phyloP scores from a whole-genome alignment of 2,329 filamentous ascomycete genomes.

The Magnaporthiopsis poae region DNA sequence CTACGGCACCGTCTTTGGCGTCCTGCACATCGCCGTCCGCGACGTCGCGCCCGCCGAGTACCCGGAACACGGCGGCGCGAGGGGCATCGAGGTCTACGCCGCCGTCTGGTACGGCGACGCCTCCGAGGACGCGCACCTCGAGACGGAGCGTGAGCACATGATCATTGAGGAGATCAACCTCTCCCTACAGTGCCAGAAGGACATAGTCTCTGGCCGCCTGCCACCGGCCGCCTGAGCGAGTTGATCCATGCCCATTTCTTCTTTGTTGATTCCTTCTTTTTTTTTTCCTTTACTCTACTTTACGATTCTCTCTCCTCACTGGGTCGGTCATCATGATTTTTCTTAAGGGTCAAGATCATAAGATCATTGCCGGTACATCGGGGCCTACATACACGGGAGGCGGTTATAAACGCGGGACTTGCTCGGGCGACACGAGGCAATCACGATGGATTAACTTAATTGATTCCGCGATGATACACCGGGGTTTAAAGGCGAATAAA shows the following conservation, averaged over 20 bases:
- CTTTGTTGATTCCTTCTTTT: neutral
- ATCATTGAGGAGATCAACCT: constrained; percentile 17
- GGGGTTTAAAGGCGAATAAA: too few species aligned
- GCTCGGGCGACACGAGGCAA: too few species aligned
- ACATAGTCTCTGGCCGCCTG: constrained; percentile 14
- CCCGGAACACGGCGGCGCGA: constrained; percentile 4
- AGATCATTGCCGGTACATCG: too few species aligned
- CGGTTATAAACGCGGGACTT: too few species aligned
- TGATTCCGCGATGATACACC: too few species aligned
- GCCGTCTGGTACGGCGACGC: constrained; percentile 17
- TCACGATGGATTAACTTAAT: too few species aligned
- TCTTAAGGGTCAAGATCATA: too few species aligned
- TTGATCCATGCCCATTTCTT: neutral
- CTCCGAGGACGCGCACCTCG: constrained; percentile 16
- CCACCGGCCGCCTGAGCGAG: neutral
- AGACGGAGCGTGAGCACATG: constrained; percentile 17
- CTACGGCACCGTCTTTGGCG: constrained; percentile 16
- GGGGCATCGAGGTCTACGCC: constrained; percentile 14
- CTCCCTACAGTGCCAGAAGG: constrained; percentile 13
- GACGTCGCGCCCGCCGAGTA: constrained; percentile 11
- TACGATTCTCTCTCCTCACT: neutral
- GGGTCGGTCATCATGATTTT: neutral
- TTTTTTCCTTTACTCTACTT: neutral
- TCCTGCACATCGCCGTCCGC: constrained; percentile 16
- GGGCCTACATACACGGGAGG: too few species aligned